Conservation (phyloP, 306 rosid species). For the Fragaria ananassa region DNA sequence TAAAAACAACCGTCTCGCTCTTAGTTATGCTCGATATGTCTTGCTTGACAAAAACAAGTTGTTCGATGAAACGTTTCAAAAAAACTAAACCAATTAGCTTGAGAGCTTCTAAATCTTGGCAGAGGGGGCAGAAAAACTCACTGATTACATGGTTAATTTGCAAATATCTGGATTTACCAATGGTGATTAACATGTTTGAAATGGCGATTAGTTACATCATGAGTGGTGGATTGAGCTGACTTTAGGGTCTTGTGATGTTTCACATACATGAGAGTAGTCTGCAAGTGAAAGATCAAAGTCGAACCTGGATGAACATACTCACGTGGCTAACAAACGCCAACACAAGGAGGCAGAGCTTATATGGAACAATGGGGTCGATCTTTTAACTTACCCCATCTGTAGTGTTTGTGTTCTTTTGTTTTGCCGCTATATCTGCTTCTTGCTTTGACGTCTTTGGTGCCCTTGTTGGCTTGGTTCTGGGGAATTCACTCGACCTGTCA, state of each 20-base stretch:
- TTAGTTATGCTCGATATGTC: background rate
- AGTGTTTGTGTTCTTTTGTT: slow-evolving; percentile 24
- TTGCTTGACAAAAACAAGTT: background rate
- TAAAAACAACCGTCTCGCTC: background rate
- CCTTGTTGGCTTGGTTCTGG: slow-evolving; percentile 24
- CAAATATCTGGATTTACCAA: background rate
- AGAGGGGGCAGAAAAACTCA: background rate
- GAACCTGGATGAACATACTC: slow-evolving; percentile 49
- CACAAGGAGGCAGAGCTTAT: slow-evolving; percentile 12
- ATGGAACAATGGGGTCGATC: slow-evolving; percentile 39
- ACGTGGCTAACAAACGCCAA: slow-evolving; percentile 45
- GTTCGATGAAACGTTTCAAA: background rate
- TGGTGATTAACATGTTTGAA: background rate
- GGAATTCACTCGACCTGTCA: slow-evolving; percentile 15
- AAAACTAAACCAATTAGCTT: background rate
- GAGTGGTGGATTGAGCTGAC: background rate
- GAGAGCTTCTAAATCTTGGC: background rate
- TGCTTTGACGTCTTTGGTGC: slow-evolving; percentile 37
- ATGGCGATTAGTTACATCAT: background rate
- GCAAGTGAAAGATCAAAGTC: slow-evolving; percentile 14
- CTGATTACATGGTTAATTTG: background rate
- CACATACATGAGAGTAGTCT: background rate
- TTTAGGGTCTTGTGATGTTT: slow-evolving; percentile 19
- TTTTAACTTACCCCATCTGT: slow-evolving; percentile 19
- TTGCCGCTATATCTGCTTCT: slow-evolving; percentile 23